Base-by-base conservation (phyloP, 371 early-diverging fungal species). In the Parasitella parasitica region DNA sequence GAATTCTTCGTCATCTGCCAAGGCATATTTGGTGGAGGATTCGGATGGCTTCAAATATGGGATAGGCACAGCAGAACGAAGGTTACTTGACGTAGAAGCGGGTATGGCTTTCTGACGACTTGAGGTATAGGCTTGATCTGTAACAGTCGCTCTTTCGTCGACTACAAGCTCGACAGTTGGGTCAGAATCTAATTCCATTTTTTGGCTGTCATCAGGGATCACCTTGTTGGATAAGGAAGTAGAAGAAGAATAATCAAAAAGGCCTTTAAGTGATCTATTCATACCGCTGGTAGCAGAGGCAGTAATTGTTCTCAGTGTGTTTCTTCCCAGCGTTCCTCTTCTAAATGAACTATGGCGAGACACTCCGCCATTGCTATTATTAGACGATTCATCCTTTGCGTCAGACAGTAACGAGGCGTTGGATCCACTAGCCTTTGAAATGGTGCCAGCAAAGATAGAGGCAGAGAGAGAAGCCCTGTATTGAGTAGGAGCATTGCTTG, bases 11-110 rank as follows among this genome's bases (percentile, higher is more conserved):
- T 64, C 69, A 9, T 68, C 64, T 9, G 56, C 36, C 3, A 67
- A 18, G 1, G 67, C 67, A 20, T 67, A 67, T 50, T 67, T 67
- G 1, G 67, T 58, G 15, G 67, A 67, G n/a, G 67, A 64, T 26
- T 64, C 64, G 18, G 64, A 57, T 22, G 50, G 27, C 6, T 50
- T 18, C 6, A 57, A 16, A 15, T 52, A 57, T 12, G 38, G 26
- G 0, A 2, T 18, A n/a, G 58, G 57, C 27, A 56, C 11, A 16
- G 16, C 8, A 6, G 63, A 57, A n/a, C 63, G 26, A 30, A 16
- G 11, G 18, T 26, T 50, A n/a, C 26, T 59, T 36, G 27, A 16
- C 5, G 38, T n/a, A 3, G 37, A 24, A 2, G 26, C 9, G 8
- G 37, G 38, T 15, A 54, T 22, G 24, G 37, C 37, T 26, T 54